Evolutionary conservation across 2,329 filamentous ascomycete genomes (phyloP).

Genomic region (Alternaria dauci): DNA sequence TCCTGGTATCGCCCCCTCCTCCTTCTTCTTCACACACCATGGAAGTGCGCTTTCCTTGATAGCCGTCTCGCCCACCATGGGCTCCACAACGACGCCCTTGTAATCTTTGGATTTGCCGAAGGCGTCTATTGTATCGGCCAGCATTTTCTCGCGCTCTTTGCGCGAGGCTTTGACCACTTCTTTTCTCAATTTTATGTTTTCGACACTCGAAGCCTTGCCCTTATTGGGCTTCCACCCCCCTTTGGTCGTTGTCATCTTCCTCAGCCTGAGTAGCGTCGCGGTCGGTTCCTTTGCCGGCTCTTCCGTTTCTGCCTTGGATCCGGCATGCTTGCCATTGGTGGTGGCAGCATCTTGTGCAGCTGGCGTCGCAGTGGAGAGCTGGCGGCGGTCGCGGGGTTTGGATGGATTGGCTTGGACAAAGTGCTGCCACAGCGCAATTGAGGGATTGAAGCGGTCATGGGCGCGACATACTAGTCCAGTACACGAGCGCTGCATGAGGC

Average conservation of each 20-base stretch:
- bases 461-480: slow-evolving; percentile 43
- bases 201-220: slow-evolving; percentile 6
- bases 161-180: neutral
- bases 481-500: slow-evolving; percentile 39
- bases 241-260: slow-evolving; percentile 7
- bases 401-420: slow-evolving; percentile 34
- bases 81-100: slow-evolving; percentile 25
- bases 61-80: slow-evolving; percentile 8
- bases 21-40: slow-evolving; percentile 22
- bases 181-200: slow-evolving; percentile 2
- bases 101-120: slow-evolving; percentile 27
- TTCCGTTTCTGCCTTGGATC: neutral
- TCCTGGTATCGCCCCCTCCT: slow-evolving; percentile 11
- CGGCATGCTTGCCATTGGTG: neutral
- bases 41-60: slow-evolving; percentile 25
- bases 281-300: neutral
- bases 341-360: slow-evolving; percentile 5
- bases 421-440: slow-evolving; percentile 45
- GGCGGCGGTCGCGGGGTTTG: slow-evolving; percentile 24
- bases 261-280: neutral
- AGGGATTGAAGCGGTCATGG: slow-evolving; percentile 43
- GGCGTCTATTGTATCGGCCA: slow-evolving; percentile 18
- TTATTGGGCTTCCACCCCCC: slow-evolving; percentile 3
- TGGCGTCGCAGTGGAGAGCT: slow-evolving; percentile 26
- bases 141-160: slow-evolving; percentile 7